Evolutionary conservation across 1,139 yeast species (phyloP).

Genomic region (Nakaseomyces kungkrabaensis): DNA sequence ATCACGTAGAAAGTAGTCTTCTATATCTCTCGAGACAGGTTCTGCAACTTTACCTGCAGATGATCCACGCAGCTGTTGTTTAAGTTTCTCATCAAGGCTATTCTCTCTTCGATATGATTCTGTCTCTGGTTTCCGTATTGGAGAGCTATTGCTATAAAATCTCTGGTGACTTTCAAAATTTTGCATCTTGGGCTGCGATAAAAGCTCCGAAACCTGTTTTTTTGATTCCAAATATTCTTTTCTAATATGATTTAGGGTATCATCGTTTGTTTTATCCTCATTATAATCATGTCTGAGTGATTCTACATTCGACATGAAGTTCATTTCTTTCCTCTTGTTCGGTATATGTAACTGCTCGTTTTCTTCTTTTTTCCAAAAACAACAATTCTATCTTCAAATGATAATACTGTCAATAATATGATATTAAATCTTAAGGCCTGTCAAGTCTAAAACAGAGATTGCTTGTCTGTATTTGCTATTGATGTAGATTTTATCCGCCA

Average conservation of each 20-base stretch:
- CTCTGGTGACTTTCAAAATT: neutral
- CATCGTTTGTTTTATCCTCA: constrained; percentile 2
- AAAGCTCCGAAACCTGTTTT: neutral
- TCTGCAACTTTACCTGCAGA: neutral
- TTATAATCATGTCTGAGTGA: neutral
- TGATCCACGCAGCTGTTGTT: neutral
- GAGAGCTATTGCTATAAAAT: constrained; percentile 1
- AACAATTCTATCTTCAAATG: neutral
- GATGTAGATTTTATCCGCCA: neutral
- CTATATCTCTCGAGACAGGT: neutral
- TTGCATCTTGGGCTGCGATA: neutral
- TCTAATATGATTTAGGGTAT: constrained; percentile 4
- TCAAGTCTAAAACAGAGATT: too few species aligned
- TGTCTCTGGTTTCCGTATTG: neutral
- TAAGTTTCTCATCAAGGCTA: neutral
- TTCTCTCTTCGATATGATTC: neutral
- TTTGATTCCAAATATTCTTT: constrained; percentile 3
- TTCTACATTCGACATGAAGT: neutral
- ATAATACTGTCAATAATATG: too few species aligned
- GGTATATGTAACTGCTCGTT: too few species aligned
- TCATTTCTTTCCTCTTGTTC: neutral
- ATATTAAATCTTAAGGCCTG: too few species aligned
- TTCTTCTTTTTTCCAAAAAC: neutral
- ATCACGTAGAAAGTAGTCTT: neutral
- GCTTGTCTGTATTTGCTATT: too few species aligned